Evolutionary conservation across 345 rosid genomes (phyloP), one percentile per base, ranked within the genome.

Genomic region (Trapa bicornis): DNA sequence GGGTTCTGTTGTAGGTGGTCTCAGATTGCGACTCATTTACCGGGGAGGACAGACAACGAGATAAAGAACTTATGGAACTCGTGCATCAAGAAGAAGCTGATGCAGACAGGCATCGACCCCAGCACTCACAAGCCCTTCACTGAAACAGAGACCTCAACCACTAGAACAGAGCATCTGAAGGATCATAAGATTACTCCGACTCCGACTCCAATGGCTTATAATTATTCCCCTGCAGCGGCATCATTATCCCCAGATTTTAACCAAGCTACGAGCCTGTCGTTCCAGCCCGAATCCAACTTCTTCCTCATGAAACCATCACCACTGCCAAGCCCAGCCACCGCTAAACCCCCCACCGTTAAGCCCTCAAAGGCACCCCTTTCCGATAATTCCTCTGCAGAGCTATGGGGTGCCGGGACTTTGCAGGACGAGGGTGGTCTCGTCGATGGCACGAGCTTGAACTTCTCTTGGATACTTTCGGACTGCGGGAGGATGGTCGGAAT

Each of bases 1-100:
- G 5, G 35, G 35, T 73, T 9, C 69, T 78, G 35, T 73, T 9
- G 68, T 78, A 85, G 90, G 71, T 85, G 90, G 90, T 86, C 88
- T 50, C 85, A 84, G 79, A 86, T 86, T 77, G 91, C 91, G 35
- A 68, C 85, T 2, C 77, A 80, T 67, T 74, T 86, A 35, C 88
- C 86, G 0, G 91, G 91, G 64, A 74, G 88, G 72, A 86, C 91
- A 0, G 87, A 86, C 62, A 84, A 86, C 62, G 88, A 86, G 78
- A 84, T 86, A 43, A 86, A 86, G 76, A 86, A 86, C 73, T 72
- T 82, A 38, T 86, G 91, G 91, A 86, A 86, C 75, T 83, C 91
- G 48, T 65, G 84, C 57, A 82, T 86, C 47, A 84, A 84, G 75
- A 86, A 84, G 88, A 86, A 86, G 74, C 82, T 86, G 36, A 86